Evolutionary conservation across 148 eudicot genomes (phyloP).

Genomic region (Hydrangea macrophylla): DNA sequence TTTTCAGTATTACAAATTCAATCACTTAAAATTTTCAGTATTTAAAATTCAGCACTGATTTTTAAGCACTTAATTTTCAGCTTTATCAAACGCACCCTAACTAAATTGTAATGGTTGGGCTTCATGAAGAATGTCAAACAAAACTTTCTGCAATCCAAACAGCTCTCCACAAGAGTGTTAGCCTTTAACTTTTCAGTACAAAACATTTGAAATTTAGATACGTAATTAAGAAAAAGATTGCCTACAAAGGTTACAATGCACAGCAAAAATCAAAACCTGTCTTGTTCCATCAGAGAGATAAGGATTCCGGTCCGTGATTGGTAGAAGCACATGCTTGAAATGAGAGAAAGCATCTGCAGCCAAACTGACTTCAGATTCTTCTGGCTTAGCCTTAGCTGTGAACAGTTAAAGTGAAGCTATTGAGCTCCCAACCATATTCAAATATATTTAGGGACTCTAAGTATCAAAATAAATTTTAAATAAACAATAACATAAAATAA

Average conservation of each 20-base stretch:
- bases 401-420: slow-evolving; percentile 10
- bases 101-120: background rate
- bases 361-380: slow-evolving; percentile 60
- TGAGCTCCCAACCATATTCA: background rate
- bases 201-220: background rate
- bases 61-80: no score
- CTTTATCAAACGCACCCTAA: background rate
- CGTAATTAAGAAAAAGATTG: background rate
- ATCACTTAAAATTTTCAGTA: no score
- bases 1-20: no score
- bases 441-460: background rate
- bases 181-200: no score
- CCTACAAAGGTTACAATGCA: slow-evolving; percentile 2
- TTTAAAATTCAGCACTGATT: no score
- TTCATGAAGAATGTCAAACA: background rate
- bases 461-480: background rate
- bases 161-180: background rate
- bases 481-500: no score
- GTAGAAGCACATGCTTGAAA: slow-evolving; percentile 92
- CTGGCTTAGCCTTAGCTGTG: slow-evolving; percentile 58
- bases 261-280: slow-evolving; percentile 56
- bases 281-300: slow-evolving; percentile 93
- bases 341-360: slow-evolving; percentile 68
- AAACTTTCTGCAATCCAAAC: background rate
- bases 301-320: slow-evolving; percentile 84